Evolutionary conservation across 306 rosid species (phyloP), one percentile per base, ranked within the genome.

Genomic region (Quercus ilex): DNA sequence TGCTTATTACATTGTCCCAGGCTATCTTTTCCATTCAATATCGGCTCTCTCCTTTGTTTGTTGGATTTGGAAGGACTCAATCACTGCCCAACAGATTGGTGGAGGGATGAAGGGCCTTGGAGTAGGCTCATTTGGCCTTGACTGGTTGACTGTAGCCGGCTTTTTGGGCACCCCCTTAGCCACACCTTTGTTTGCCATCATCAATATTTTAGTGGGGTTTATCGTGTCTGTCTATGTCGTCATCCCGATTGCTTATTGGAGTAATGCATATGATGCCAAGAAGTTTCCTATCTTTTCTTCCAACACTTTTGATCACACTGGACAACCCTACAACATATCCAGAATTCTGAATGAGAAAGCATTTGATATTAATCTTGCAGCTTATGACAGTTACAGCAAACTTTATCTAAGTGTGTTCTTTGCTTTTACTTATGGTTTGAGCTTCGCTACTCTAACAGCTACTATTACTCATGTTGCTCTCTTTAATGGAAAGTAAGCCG

Each of bases 401-500:
- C 88, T 92, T 74, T 78, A 95, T 79, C 85, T 90, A 2, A 95
- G 98, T 55, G 52, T 84, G 74, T 77, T 90, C 64, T 92, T 95
- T 73, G 98, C 98, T 23, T 71, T 86, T 4, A 75, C 5, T 26
- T 95, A 90, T 43, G 99, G 99, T 15, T 58, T 95, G 88, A 89
- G 92, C 88, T 95, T 91, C 23, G 98, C 99, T 4, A 73, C 85
- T 79, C 80, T 92, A 7, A 74, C 94, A 0, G 91, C 98, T 64
- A 95, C 97, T 14, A 8, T 92, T 70, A 80, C 97, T 2, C 98
- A 95, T 75, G 99, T 92, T 69, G 64, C 28, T 25, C 93, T 95
- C 79, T 95, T 92, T 90, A 91, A 95, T 70, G 98, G 98, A 81
- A 83, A 84, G 98, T 94, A 86, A 84, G 93, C 76, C 17, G 4